A percentile compares a stretch with the other conserved stretches of the same genome.
Conservation (phyloP, 352 stramenopile species). For the Pythium myriotylum region DNA sequence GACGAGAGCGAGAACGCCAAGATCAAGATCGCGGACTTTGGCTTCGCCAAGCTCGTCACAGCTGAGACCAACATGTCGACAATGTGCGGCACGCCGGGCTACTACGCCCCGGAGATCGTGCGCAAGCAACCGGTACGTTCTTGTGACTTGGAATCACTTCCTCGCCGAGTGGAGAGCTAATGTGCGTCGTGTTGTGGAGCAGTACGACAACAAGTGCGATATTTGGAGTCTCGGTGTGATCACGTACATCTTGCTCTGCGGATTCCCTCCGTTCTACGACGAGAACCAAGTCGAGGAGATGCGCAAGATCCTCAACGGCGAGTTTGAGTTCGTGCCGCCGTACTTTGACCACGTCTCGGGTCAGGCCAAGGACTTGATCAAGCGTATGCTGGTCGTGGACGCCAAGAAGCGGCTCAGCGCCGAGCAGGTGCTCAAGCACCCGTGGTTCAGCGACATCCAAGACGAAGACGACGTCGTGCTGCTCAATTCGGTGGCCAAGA, state of each 20-base stretch:
- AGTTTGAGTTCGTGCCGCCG: slow-evolving; percentile 91
- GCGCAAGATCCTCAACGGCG: slow-evolving; percentile 82
- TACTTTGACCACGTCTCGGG: slow-evolving; percentile 91
- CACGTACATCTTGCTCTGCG: slow-evolving; percentile 94
- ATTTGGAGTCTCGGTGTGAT: slow-evolving; percentile 94
- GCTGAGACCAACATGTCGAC: slow-evolving; percentile 85
- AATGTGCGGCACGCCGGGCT: slow-evolving; percentile 93
- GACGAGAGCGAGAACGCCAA: slow-evolving; percentile 78
- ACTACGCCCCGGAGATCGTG: slow-evolving; percentile 97
- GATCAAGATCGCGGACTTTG: slow-evolving; percentile 96
- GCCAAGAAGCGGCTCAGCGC: slow-evolving; percentile 76
- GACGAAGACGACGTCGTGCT: slow-evolving; percentile 55
- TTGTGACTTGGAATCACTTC: background rate
- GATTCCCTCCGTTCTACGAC: slow-evolving; percentile 97
- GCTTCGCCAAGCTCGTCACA: slow-evolving; percentile 83
- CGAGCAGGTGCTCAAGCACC: slow-evolving; percentile 63
- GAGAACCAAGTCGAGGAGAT: slow-evolving; percentile 88
- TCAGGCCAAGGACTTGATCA: slow-evolving; percentile 93
- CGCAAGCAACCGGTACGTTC: slow-evolving; percentile 76
- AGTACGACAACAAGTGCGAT: slow-evolving; percentile 96
- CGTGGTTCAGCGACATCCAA: slow-evolving; percentile 75
- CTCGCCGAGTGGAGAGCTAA: background rate
- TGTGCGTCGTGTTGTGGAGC: background rate
- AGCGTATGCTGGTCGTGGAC: slow-evolving; percentile 92
- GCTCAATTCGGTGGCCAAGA: slow-evolving; percentile 65